phyloP scores from a whole-genome alignment of 2,329 filamentous ascomycete genomes.

The Fusarium sp. region DNA sequence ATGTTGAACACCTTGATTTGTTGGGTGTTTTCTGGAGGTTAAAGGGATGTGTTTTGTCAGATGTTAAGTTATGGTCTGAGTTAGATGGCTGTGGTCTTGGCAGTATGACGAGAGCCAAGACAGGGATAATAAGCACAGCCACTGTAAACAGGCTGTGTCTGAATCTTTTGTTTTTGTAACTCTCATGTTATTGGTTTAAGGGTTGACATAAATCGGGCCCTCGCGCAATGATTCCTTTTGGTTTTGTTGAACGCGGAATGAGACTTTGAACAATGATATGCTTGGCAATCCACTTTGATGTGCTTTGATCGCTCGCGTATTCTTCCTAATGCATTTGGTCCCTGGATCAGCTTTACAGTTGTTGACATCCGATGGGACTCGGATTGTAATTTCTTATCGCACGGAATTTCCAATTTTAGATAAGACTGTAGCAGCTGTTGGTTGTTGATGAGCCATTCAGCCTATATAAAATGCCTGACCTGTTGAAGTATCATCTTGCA shows the following conservation, averaged over 20 bases:
- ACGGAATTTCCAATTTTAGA: background rate
- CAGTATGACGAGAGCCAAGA: constrained; percentile 13
- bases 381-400: background rate
- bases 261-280: background rate
- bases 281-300: background rate
- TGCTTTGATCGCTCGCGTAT: background rate
- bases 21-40: background rate
- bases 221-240: background rate
- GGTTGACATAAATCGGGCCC: background rate
- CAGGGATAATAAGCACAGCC: constrained; percentile 8
- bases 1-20: constrained; percentile 19
- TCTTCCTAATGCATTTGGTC: background rate
- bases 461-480: background rate
- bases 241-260: background rate
- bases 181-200: background rate
- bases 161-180: background rate
- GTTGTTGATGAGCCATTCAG: background rate
- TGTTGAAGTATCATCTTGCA: background rate
- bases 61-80: background rate
- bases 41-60: background rate
- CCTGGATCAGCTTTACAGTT: background rate
- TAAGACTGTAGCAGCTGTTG: background rate
- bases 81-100: constrained; percentile 15
- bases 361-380: background rate
- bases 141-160: background rate